Percentiles rank a stretch among this genome's conserved stretches.
Conservation (phyloP, 2,329 filamentous ascomycete species). For the Metarhizium sp. region DNA sequence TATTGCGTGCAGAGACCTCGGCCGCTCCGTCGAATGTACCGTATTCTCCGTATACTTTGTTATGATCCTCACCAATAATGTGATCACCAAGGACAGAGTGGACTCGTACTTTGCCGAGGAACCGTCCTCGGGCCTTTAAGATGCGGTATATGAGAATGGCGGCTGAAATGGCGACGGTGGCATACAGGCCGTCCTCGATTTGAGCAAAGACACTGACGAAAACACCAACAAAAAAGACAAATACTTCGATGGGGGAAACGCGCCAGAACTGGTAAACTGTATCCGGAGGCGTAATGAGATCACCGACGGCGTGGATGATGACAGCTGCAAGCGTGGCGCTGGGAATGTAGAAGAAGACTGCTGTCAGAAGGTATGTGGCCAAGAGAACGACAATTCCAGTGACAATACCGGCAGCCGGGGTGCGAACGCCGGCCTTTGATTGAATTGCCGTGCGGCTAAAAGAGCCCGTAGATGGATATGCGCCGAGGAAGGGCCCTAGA, state of each 20-base stretch:
- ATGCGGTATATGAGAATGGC: conserved; percentile 76
- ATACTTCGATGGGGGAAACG: conserved; percentile 78
- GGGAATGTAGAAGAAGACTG: conserved; percentile 91
- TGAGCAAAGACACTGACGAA: conserved; percentile 78
- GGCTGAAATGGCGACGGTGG: conserved; percentile 67
- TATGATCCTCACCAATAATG: conserved; percentile 52
- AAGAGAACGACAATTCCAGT: conserved; percentile 79
- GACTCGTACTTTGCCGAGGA: conserved; percentile 60
- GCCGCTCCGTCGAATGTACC: conserved; percentile 41
- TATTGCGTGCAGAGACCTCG: conserved; percentile 53
- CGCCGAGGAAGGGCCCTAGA: conserved; percentile 83
- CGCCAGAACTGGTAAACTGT: conserved; percentile 93
- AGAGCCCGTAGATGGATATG: conserved; percentile 86
- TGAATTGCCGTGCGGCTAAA: conserved; percentile 97
- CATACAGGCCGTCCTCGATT: conserved; percentile 91
- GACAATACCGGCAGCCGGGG: conserved; percentile 81
- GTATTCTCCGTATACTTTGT: conserved; percentile 39
- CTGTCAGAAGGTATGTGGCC: conserved; percentile 79
- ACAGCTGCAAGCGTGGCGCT: conserved; percentile 72
- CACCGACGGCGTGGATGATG: conserved; percentile 92
- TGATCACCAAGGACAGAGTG: conserved; percentile 77
- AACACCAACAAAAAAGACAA: conserved; percentile 91
- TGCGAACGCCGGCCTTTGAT: conserved; percentile 90
- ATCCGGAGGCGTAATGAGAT: conserved; percentile 84
- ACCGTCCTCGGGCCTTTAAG: conserved; percentile 71